Evolutionary conservation across 139 green algal genomes (phyloP).

Genomic region (Chlorella sorokiniana): DNA sequence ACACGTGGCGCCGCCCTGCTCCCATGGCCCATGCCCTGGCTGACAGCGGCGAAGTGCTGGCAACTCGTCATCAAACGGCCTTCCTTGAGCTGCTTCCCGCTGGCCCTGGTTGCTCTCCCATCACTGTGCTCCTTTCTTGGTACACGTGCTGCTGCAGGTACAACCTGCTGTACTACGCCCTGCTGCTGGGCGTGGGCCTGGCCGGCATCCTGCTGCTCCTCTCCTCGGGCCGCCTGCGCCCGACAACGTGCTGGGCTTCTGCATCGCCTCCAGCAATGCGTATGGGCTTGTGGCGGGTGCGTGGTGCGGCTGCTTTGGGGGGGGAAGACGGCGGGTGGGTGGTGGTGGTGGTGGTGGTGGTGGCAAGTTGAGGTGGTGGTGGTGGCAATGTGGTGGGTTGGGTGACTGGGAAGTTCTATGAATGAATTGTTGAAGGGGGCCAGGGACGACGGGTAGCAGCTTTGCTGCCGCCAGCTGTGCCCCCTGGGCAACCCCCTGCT

Average conservation of each 20-base stretch:
- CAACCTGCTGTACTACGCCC: slow-evolving; percentile 58
- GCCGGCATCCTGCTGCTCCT: slow-evolving; percentile 53
- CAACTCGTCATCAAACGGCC: too few relatives aligned
- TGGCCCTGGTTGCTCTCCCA: too few relatives aligned
- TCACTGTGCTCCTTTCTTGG: too few relatives aligned
- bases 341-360: not conserved
- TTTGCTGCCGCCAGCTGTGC: too few relatives aligned
- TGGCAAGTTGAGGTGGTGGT: too few relatives aligned
- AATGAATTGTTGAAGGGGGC: too few relatives aligned
- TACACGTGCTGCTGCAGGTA: slow-evolving; percentile 32
- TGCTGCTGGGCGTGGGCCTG: slow-evolving; percentile 42
- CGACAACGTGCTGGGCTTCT: slow-evolving; percentile 63
- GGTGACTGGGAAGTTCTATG: too few relatives aligned
- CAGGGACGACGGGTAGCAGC: too few relatives aligned
- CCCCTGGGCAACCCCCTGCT: too few relatives aligned
- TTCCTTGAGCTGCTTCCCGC: not conserved
- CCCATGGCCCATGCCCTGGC: not conserved
- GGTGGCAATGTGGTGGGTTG: too few relatives aligned
- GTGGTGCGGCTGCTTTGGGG: not conserved
- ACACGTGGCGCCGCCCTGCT: not conserved
- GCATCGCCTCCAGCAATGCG: slow-evolving; percentile 57
- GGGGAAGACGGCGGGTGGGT: not conserved
- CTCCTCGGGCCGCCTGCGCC: slow-evolving; percentile 34
- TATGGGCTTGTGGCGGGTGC: slow-evolving; percentile 57
- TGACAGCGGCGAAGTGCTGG: too few relatives aligned